Percentiles rank a stretch among this genome's conserved stretches.
Conservation (phyloP, 345 rosid genomes). For the Salix purpurea region DNA sequence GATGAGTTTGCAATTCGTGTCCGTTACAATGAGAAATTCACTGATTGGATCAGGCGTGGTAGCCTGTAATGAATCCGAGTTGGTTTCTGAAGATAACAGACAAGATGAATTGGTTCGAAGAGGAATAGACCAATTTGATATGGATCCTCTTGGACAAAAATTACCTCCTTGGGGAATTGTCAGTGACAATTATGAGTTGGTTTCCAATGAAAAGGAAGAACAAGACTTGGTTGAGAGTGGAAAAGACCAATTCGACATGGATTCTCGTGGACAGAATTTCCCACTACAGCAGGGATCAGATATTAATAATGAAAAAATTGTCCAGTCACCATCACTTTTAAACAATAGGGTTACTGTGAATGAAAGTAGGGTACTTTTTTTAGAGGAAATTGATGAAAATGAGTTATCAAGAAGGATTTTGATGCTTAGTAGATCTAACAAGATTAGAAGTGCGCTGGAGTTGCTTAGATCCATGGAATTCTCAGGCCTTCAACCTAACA, state of each 20-base stretch:
- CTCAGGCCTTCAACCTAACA: slow-evolving; percentile 40
- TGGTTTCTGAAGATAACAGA: slow-evolving; percentile 19
- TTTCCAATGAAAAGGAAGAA: slow-evolving; percentile 17
- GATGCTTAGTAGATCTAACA: slow-evolving; percentile 68
- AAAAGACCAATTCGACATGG: slow-evolving; percentile 13
- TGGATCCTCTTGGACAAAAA: slow-evolving; percentile 13
- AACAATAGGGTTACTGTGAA: neutral
- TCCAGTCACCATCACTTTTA: slow-evolving; percentile 4
- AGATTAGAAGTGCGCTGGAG: slow-evolving; percentile 63
- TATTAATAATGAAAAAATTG: slow-evolving; percentile 14
- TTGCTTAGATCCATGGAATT: slow-evolving; percentile 55
- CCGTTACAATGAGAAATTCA: neutral
- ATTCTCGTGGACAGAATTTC: slow-evolving; percentile 12
- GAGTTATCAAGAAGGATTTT: slow-evolving; percentile 60
- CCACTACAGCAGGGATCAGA: slow-evolving; percentile 12
- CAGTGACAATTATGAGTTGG: slow-evolving; percentile 1
- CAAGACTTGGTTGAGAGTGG: neutral
- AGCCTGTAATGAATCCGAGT: slow-evolving; percentile 14
- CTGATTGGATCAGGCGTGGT: slow-evolving; percentile 3
- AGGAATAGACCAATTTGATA: slow-evolving; percentile 15
- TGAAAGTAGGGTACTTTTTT: slow-evolving; percentile 37
- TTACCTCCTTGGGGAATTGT: slow-evolving; percentile 17
- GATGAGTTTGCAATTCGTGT: slow-evolving; percentile 3
- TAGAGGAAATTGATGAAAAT: slow-evolving; percentile 65
- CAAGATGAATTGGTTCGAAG: slow-evolving; percentile 2